Conservation (phyloP, 331 rosid species). For the Dryas integrifolia region DNA sequence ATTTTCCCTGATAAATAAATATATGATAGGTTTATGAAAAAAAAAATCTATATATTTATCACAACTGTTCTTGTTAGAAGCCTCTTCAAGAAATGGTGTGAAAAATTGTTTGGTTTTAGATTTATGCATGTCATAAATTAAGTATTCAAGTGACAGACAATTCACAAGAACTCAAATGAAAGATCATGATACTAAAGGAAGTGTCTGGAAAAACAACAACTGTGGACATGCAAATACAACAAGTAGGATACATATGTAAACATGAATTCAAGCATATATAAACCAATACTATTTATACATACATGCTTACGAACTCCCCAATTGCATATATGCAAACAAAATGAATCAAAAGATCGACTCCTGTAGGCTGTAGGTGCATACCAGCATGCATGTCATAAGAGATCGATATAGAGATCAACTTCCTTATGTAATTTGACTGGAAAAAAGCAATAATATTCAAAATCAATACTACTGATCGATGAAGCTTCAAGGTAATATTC, state of each 20-base stretch:
- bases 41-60: too few relatives aligned
- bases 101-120: too few relatives aligned
- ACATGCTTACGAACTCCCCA: not conserved
- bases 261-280: not conserved
- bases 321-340: not conserved
- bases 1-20: too few relatives aligned
- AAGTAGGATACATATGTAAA: not conserved
- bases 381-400: constrained; percentile 15
- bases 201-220: too few relatives aligned
- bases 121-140: too few relatives aligned
- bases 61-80: too few relatives aligned
- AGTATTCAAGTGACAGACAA: too few relatives aligned
- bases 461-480: not conserved
- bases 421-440: not conserved
- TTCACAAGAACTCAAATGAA: too few relatives aligned
- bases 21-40: too few relatives aligned
- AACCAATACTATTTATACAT: not conserved
- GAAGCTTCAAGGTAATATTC: not conserved
- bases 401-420: not conserved
- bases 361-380: not conserved
- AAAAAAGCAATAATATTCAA: not conserved
- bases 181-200: too few relatives aligned
- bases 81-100: too few relatives aligned
- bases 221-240: not conserved
- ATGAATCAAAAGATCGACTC: not conserved